phyloP scores from a whole-genome alignment of 345 rosid genomes.

The Viola odorata region DNA sequence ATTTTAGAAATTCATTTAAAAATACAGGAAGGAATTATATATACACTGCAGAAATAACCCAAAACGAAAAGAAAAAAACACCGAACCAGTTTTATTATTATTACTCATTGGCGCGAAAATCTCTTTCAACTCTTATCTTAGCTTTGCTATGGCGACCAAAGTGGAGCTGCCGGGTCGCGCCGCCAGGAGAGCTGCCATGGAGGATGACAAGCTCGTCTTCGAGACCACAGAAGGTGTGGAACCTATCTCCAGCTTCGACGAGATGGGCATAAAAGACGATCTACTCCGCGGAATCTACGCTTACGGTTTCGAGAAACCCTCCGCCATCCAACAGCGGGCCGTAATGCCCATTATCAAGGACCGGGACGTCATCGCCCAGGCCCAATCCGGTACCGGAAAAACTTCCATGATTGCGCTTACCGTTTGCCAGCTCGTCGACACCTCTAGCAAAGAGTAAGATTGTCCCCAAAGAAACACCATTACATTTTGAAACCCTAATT shows the following conservation, averaged over 20 bases:
- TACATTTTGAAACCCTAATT: too few species aligned
- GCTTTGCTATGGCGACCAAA: too few species aligned
- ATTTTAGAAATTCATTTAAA: too few species aligned
- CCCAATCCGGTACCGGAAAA: slow-evolving; percentile 96
- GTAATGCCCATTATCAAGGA: slow-evolving; percentile 90
- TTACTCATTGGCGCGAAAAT: too few species aligned
- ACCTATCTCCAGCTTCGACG: slow-evolving; percentile 68
- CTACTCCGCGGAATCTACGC: slow-evolving; percentile 79
- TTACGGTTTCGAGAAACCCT: slow-evolving; percentile 88
- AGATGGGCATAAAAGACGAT: slow-evolving; percentile 75
- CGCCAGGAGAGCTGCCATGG: slow-evolving; percentile 32
- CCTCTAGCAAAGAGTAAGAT: slow-evolving; percentile 65
- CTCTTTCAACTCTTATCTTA: too few species aligned
- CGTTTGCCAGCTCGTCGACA: slow-evolving; percentile 74
- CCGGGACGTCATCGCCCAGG: slow-evolving; percentile 92
- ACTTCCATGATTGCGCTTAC: slow-evolving; percentile 93
- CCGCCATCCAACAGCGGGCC: slow-evolving; percentile 92
- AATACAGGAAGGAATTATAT: too few species aligned
- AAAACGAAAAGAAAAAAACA: too few species aligned
- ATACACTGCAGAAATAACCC: too few species aligned
- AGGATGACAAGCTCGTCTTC: slow-evolving; percentile 60
- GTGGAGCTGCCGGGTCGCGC: slow-evolving; percentile 20
- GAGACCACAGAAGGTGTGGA: slow-evolving; percentile 90
- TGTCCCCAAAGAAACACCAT: not conserved
- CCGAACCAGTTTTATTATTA: too few species aligned